Base-by-base conservation (phyloP, 805 yeast genomes). In the Naumovozyma dairenensis region DNA sequence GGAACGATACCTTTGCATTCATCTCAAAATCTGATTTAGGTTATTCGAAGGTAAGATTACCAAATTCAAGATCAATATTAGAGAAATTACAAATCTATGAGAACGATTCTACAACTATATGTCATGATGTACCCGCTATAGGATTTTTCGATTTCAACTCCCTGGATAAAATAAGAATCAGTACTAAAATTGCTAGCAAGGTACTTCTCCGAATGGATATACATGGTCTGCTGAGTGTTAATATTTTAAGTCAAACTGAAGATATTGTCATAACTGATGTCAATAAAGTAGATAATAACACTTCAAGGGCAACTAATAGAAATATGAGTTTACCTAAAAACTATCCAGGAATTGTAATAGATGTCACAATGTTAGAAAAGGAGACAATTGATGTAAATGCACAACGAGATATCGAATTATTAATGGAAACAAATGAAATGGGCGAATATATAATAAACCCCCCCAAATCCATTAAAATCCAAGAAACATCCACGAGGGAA, bases 21-120 rank as follows among this genome's bases (percentile, higher is more conserved):
- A 69, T 80, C 4, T 78, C 92, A 0, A 68, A 66, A 25, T 82
- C 89, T 8, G 80, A 77, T n/a, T 66, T 82, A 29, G 94, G 94
- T 0, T 63, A 67, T 33, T 75, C 83, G 25, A 77, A 79, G 47
- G 61, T 83, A 15, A 65, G 69, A 7, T 66, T 78, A 30, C 94
- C 94, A 0, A 69, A 67, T 39, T 80, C 72, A 31, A 66, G 69
- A 44, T 62, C 74, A 2, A 71, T 75, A 9, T 53, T 85, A 21
- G 89, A 80, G 40, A 74, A 76, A 28, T 51, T 83, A 20, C 64
- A 55, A 26, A 58, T 64, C 6, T 55, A 54, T 21, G 59, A 55
- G 15, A 45, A 52, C 6, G 52, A 48, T 24, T 43, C 50, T 6
- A 42, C 44, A 2, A 45, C 49, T 12, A 31, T 38, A 12, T 32